Percentiles rank a stretch among this genome's conserved stretches.
These are phyloP conservation scores for Zygosaccharomyces pseudobailii DNA, from an alignment of 1,139 yeast genomes.

Conservation along the genomic window DNA sequence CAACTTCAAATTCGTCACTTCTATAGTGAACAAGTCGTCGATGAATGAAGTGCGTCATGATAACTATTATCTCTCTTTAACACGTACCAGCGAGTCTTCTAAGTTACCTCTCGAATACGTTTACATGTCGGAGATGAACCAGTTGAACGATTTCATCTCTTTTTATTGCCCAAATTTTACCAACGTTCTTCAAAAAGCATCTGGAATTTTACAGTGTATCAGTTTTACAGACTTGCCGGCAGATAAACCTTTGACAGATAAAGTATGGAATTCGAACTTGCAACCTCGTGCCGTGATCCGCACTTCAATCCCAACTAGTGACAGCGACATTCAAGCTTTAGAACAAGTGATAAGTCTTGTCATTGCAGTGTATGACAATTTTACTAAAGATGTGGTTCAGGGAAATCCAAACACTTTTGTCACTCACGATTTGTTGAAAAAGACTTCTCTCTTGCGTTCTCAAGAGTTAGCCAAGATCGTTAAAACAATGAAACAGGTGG, in stretches of 20 bases:
- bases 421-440: constrained; percentile 62
- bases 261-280: constrained; percentile 45
- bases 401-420: constrained; percentile 23
- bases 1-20: constrained; percentile 60
- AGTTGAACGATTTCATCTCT: constrained; percentile 63
- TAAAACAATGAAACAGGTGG: constrained; percentile 53
- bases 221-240: constrained; percentile 80
- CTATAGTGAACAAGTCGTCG: constrained; percentile 76
- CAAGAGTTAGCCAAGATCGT: constrained; percentile 44
- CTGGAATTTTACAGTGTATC: constrained; percentile 54
- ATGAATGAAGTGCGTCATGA: constrained; percentile 75
- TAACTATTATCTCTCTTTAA: constrained; percentile 77
- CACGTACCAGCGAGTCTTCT: constrained; percentile 67
- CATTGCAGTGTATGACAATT: constrained; percentile 39
- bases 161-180: constrained; percentile 45
- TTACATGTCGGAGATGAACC: constrained; percentile 85
- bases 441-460: constrained; percentile 54
- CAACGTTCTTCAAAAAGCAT: constrained; percentile 46
- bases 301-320: constrained; percentile 21
- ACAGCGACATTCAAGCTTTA: constrained; percentile 23
- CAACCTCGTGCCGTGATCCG: constrained; percentile 42
- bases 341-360: constrained; percentile 33
- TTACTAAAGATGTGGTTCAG: constrained; percentile 38
- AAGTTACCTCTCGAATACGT: constrained; percentile 71
- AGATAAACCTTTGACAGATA: constrained; percentile 54